These are phyloP conservation scores for Dipodascopsis tothii DNA, from an alignment of 805 yeast genomes.

Conservation along the genomic window DNA sequence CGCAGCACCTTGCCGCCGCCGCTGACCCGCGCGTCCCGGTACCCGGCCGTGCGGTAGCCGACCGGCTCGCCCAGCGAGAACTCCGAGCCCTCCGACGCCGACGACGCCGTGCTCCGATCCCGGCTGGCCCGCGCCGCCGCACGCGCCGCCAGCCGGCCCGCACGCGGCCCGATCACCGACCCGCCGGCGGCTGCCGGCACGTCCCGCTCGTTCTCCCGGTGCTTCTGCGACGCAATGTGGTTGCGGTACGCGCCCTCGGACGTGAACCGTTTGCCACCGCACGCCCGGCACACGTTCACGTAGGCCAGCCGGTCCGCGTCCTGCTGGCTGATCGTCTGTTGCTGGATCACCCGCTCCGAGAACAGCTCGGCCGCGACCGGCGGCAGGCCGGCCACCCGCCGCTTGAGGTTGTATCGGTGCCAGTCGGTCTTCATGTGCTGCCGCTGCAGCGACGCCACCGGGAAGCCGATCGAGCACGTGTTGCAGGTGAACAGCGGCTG, in stretches of 20 bases:
- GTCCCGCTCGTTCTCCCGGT: slow-evolving; percentile 13
- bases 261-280: slow-evolving; percentile 25
- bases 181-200: background rate
- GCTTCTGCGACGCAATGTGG: slow-evolving; percentile 22
- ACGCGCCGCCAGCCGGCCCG: slow-evolving; percentile 2
- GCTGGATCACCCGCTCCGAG: slow-evolving; percentile 56
- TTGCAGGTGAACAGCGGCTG: slow-evolving; percentile 65
- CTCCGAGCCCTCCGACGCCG: slow-evolving; percentile 1
- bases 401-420: slow-evolving; percentile 92
- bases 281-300: slow-evolving; percentile 17
- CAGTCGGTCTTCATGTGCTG: slow-evolving; percentile 95
- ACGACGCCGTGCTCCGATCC: slow-evolving; percentile 2
- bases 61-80: slow-evolving; percentile 7
- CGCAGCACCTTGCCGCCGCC: slow-evolving; percentile 11
- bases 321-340: slow-evolving; percentile 24
- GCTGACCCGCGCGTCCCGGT: slow-evolving; percentile 9
- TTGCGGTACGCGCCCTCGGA: slow-evolving; percentile 25
- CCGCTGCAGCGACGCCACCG: slow-evolving; percentile 76
- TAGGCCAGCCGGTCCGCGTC: slow-evolving; percentile 16
- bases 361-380: slow-evolving; percentile 62
- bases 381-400: slow-evolving; percentile 79
- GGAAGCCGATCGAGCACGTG: slow-evolving; percentile 76
- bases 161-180: background rate
- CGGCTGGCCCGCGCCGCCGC: slow-evolving; percentile 1
- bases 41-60: slow-evolving; percentile 1